phyloP scores from a whole-genome alignment of 495 filamentous ascomycete genomes.

The Aspergillus heteromorphus region DNA sequence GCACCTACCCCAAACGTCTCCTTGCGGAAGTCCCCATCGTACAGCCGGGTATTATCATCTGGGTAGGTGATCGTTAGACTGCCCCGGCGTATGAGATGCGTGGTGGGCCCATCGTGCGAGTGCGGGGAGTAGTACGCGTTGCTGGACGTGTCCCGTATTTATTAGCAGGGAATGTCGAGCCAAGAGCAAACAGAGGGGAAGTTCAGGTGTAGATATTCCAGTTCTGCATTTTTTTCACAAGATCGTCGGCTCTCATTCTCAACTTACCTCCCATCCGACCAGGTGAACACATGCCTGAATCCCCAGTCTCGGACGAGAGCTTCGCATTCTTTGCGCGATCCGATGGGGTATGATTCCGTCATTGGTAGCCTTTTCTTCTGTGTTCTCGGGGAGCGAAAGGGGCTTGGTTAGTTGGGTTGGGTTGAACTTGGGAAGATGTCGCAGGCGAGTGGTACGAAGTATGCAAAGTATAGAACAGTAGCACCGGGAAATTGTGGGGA shows the following conservation, averaged over 20 bases:
- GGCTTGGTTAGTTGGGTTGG: too few species aligned
- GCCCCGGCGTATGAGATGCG: constrained; percentile 70
- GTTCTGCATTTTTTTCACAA: too few species aligned
- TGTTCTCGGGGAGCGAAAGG: neutral
- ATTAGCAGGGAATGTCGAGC: neutral
- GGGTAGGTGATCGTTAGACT: constrained; percentile 70
- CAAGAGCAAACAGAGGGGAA: too few species aligned
- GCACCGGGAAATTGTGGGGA: neutral
- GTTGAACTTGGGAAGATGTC: too few species aligned
- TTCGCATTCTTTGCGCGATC: constrained; percentile 52
- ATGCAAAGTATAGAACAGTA: too few species aligned
- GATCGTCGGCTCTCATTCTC: too few species aligned
- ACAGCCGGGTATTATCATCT: constrained; percentile 46
- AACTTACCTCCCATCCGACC: constrained; percentile 72
- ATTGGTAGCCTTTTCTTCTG: constrained; percentile 4
- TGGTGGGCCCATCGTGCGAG: constrained; percentile 62
- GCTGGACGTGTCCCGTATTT: constrained; percentile 24
- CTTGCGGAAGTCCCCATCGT: constrained; percentile 42
- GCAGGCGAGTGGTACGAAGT: too few species aligned
- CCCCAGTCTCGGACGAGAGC: constrained; percentile 69
- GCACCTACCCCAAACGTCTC: constrained; percentile 63
- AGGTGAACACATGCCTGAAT: constrained; percentile 71
- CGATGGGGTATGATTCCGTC: constrained; percentile 30
- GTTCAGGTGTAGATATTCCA: too few species aligned
- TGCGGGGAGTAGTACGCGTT: constrained; percentile 75